Evolutionary conservation across 768 basidiomycete genomes (phyloP).

Genomic region (Termitomyces sp.): DNA sequence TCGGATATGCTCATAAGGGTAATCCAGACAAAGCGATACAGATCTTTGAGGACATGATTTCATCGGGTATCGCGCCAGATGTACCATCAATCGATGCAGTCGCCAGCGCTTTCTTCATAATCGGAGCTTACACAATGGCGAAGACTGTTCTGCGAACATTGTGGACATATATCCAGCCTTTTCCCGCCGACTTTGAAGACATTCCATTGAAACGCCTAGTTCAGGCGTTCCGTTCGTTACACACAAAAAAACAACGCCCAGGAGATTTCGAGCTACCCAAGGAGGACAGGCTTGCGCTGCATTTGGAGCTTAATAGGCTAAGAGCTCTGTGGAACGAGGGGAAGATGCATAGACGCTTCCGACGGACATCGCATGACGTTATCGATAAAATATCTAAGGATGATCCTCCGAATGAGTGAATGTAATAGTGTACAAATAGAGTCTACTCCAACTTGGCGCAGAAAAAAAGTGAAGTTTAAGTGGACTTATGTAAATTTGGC

Average conservation of each 20-base stretch:
- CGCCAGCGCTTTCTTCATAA: conserved; percentile 60
- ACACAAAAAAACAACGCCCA: conserved; percentile 12
- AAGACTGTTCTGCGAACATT: conserved; percentile 51
- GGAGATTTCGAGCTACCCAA: conserved; percentile 23
- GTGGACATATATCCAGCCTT: conserved; percentile 63
- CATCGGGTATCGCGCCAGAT: conserved; percentile 62
- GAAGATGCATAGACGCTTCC: background rate
- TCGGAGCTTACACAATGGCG: conserved; percentile 48
- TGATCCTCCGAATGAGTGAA: background rate
- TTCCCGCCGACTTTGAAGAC: conserved; percentile 46
- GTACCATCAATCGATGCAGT: conserved; percentile 69
- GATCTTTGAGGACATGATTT: conserved; percentile 62
- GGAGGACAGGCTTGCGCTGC: conserved; percentile 31
- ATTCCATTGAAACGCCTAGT: conserved; percentile 46
- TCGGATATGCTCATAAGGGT: conserved; percentile 62
- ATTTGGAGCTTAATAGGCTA: conserved; percentile 29
- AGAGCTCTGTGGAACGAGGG: conserved; percentile 5
- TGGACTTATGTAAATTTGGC: conserved; percentile 47
- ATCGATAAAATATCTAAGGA: background rate
- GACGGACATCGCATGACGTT: background rate
- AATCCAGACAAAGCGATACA: conserved; percentile 49
- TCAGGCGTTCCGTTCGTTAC: conserved; percentile 42
- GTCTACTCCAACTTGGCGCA: background rate
- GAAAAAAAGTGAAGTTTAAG: background rate
- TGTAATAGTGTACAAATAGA: background rate